A percentile compares a stretch with the other conserved stretches of the same genome.
phyloP scores from a whole-genome alignment of 2,329 filamentous ascomycete genomes.

The Aspergillus udagawae region DNA sequence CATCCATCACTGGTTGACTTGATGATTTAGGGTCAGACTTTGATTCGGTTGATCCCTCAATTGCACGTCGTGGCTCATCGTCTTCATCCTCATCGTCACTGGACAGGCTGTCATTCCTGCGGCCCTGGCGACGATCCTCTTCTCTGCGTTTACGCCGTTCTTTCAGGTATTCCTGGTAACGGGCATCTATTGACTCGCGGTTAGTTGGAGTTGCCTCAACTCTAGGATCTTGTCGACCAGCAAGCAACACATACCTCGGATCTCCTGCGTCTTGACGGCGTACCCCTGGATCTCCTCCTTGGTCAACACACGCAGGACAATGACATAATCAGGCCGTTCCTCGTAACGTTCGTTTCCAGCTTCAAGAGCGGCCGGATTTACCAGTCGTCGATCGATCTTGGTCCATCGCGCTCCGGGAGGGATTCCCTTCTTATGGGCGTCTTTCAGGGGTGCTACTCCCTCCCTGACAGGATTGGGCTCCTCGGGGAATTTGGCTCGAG shows the following conservation, averaged over 20 bases:
- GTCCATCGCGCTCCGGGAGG: slow-evolving; percentile 83
- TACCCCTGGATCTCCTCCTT: slow-evolving; percentile 89
- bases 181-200: slow-evolving; percentile 24
- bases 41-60: slow-evolving; percentile 28
- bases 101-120: slow-evolving; percentile 25
- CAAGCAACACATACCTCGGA: slow-evolving; percentile 61
- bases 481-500: slow-evolving; percentile 79
- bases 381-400: slow-evolving; percentile 81
- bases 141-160: slow-evolving; percentile 40
- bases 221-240: neutral
- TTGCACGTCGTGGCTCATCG: slow-evolving; percentile 24
- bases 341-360: slow-evolving; percentile 88
- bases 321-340: slow-evolving; percentile 88
- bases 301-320: slow-evolving; percentile 80
- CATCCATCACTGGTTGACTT: neutral
- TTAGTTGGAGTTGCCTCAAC: slow-evolving; percentile 8
- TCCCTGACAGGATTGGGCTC: slow-evolving; percentile 78
- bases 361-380: slow-evolving; percentile 83
- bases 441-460: slow-evolving; percentile 90
- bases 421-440: slow-evolving; percentile 69
- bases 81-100: slow-evolving; percentile 37
- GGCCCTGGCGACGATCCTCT: slow-evolving; percentile 39
- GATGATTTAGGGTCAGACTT: slow-evolving; percentile 8
- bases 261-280: slow-evolving; percentile 72
- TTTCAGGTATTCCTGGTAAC: slow-evolving; percentile 34